Evolutionary conservation across 805 yeast genomes (phyloP).

Genomic region (Saccharomyces paradoxus): DNA sequence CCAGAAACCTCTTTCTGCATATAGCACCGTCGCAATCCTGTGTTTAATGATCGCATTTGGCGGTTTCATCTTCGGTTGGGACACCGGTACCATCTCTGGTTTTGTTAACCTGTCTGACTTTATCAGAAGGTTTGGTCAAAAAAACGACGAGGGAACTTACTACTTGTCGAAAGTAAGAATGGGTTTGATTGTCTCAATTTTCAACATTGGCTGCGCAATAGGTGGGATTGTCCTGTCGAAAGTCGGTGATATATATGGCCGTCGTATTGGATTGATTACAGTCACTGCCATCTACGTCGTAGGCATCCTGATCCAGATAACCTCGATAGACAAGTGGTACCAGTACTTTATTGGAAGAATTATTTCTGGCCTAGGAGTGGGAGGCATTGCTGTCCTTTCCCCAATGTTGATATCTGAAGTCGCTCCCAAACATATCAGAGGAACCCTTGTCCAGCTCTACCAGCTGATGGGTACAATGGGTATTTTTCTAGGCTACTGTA

Average conservation of each 20-base stretch:
- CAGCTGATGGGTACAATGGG: slow-evolving; percentile 63
- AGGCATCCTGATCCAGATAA: slow-evolving; percentile 61
- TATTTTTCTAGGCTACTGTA: slow-evolving; percentile 65
- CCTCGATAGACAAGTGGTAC: slow-evolving; percentile 47
- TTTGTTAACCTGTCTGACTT: slow-evolving; percentile 53
- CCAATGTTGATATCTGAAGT: slow-evolving; percentile 65
- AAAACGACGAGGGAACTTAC: slow-evolving; percentile 34
- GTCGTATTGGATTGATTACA: slow-evolving; percentile 52
- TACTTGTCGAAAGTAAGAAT: slow-evolving; percentile 44
- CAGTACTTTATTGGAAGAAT: slow-evolving; percentile 43
- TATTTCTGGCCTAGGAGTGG: slow-evolving; percentile 59
- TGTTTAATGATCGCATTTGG: slow-evolving; percentile 14
- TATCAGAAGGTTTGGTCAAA: slow-evolving; percentile 46
- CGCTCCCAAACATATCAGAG: slow-evolving; percentile 60
- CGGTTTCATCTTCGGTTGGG: slow-evolving; percentile 56
- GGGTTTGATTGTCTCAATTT: slow-evolving; percentile 50
- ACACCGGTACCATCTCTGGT: slow-evolving; percentile 69
- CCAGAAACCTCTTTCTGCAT: slow-evolving; percentile 24
- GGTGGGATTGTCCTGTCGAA: slow-evolving; percentile 56
- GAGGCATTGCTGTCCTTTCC: slow-evolving; percentile 62
- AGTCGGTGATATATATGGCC: slow-evolving; percentile 55
- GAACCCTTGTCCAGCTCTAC: slow-evolving; percentile 57
- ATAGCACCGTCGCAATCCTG: slow-evolving; percentile 22
- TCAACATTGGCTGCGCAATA: slow-evolving; percentile 66
- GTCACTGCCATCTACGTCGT: slow-evolving; percentile 57